Base-by-base conservation (phyloP, 2,329 filamentous ascomycete genomes). In the Pseudofabraea citricarpa region DNA sequence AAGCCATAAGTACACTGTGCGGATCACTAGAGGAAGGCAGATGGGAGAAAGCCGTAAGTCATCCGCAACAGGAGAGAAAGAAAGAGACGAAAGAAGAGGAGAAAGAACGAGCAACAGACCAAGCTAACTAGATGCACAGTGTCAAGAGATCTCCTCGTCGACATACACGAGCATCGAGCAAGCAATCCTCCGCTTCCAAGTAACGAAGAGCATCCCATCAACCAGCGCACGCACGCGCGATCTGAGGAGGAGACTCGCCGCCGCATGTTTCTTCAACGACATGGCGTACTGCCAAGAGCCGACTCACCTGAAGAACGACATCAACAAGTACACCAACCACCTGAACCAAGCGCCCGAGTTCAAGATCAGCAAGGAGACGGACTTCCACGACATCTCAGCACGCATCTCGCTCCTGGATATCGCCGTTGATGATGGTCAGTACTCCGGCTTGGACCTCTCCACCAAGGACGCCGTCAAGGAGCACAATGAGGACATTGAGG, bases 401-500 rank as follows among this genome's bases (percentile, higher is more conserved):
- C 71, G 81, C 13, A 70, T 87, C 3, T 66, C 74, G 3, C 74
- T 94, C 16, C 74, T 96, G 5, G 84, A 93, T 57, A 76, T 88
- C 29, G 83, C 80, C 13, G 71, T 96, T 40, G 87, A 88, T 47
- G 78, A 83, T 45, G 87, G 77, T 2, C 43, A 60, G 51, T 45
- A 61, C 54, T 18, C 36, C 41, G 44, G 50, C 29, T 41, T 65
- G 47, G 47, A 54, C 52, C 56, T 51, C 6, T 60, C 46, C 6
- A 61, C 61, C 36, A 38, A 53, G 33, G 62, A 67, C 37, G 51
- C 56, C 32, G 68, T 65, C 10, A 68, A 74, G 36, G 60, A 66
- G 3, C 95, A 91, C 68, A 87, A 96, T 57, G 63, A 67, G 5
- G 71, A 81, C 9, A 70, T 95, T 24, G 90, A 95, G 62, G 68